Conservation (phyloP, 192 early-diverging fungal genomes). For the Entophlyctis helioformis region DNA sequence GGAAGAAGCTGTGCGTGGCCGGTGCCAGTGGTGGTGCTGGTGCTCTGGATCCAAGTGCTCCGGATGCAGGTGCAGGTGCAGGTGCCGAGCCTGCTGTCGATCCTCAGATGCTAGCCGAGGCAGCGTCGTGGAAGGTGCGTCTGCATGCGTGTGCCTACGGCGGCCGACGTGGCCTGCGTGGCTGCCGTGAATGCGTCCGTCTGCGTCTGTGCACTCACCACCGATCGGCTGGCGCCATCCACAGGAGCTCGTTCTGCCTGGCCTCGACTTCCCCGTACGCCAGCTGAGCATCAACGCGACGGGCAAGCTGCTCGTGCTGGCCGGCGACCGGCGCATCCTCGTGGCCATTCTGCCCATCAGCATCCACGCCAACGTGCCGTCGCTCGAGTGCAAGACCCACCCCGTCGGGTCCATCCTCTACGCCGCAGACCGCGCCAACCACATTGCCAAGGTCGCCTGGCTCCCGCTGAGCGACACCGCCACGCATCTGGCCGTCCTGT, state of each 20-base stretch:
- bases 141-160: too few relatives aligned
- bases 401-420: background rate
- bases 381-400: background rate
- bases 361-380: background rate
- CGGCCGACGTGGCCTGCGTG: too few relatives aligned
- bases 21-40: too few relatives aligned
- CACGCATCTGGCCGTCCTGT: slow-evolving; percentile 58
- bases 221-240: background rate
- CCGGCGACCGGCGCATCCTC: slow-evolving; percentile 4
- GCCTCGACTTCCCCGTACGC: slow-evolving; percentile 5
- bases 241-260: slow-evolving; percentile 6
- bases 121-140: too few relatives aligned
- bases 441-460: slow-evolving; percentile 56
- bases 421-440: background rate
- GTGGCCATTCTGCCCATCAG: slow-evolving; percentile 7
- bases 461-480: slow-evolving; percentile 62
- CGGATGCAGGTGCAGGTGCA: too few relatives aligned
- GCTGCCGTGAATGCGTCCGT: too few relatives aligned
- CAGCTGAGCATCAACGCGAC: slow-evolving; percentile 12
- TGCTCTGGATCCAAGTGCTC: too few relatives aligned
- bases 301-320: slow-evolving; percentile 11
- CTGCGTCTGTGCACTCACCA: too few relatives aligned
- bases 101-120: too few relatives aligned
- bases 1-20: slow-evolving; percentile 11
- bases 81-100: too few relatives aligned